phyloP scores from a whole-genome alignment of 768 basidiomycete genomes.

The Zangia roseola region DNA sequence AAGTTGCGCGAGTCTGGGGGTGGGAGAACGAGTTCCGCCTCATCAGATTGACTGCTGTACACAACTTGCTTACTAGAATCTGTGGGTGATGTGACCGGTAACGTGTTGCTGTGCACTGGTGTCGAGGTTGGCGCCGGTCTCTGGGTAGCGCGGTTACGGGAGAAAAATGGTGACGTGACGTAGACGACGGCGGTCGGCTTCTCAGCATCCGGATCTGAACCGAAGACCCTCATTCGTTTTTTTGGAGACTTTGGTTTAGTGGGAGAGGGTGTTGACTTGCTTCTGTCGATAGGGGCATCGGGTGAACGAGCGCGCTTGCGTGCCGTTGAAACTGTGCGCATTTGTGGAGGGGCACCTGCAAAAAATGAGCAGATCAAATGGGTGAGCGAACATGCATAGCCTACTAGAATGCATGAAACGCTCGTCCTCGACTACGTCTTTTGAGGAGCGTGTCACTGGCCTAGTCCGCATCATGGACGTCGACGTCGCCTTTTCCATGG shows the following conservation, averaged over 20 bases:
- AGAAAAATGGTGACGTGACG: slow-evolving; percentile 11
- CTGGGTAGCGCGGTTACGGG: slow-evolving; percentile 38
- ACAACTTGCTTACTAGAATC: slow-evolving; percentile 37
- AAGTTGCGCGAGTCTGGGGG: slow-evolving; percentile 24
- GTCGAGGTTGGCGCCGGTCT: not conserved
- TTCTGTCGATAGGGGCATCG: slow-evolving; percentile 4
- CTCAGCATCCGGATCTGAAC: slow-evolving; percentile 6
- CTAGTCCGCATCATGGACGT: slow-evolving; percentile 11
- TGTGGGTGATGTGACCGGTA: slow-evolving; percentile 14
- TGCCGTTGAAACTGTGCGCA: slow-evolving; percentile 10
- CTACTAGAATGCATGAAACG: slow-evolving; percentile 17
- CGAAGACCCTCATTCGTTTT: slow-evolving; percentile 20
- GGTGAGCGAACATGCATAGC: not conserved
- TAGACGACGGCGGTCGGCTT: slow-evolving; percentile 3
- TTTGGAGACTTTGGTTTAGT: slow-evolving; percentile 20
- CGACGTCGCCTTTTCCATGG: not conserved
- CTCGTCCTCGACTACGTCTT: not conserved
- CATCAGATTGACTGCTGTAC: slow-evolving; percentile 68
- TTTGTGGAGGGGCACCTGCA: slow-evolving; percentile 11
- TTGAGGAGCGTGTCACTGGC: slow-evolving; percentile 9
- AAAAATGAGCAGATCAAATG: slow-evolving; percentile 3
- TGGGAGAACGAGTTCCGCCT: slow-evolving; percentile 49
- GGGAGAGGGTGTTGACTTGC: slow-evolving; percentile 1
- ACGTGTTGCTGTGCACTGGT: slow-evolving; percentile 1
- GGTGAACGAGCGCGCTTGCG: slow-evolving; percentile 31